Evolutionary conservation across 208 protist genomes (phyloP), one percentile per base, ranked within the genome.

Genomic region (Naegleria lovaniensis): DNA sequence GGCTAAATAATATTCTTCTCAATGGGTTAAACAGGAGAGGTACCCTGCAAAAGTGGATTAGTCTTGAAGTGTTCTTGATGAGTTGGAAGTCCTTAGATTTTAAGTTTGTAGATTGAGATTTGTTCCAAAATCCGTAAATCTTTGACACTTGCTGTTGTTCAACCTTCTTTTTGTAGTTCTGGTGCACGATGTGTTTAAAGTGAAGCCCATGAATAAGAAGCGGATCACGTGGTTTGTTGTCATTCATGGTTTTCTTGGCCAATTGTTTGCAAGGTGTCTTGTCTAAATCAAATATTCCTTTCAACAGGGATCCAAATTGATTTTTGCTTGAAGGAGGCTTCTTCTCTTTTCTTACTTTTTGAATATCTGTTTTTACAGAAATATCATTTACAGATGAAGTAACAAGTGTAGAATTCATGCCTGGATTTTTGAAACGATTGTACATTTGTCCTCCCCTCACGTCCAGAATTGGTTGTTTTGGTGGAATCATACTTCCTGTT

Each of bases 181-280:
- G 25, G 41, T 88, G 85, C 0, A 88, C 85, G 38, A 88, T 88
- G 22, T 58, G 19, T 29, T 88, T 88, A 22, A 88, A 88, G 11
- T 51, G 41, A 19, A 39, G 11, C 3, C 85, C 85, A 39, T 88
- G 85, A 58, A 58, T 40, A 7, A 88, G 55, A 0, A 88, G n/a
- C 1, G 40, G 85, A 88, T 88, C 85, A 13, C n/a, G 19, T 75
- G 19, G 19, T 33, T 79, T 29, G 11, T 15, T 29, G 11, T 67
- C 55, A 29, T 29, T 29, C 22, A 29, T 15, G 55, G 55, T 67
- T 79, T 33, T 29, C n/a, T 33, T 79, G 7, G 25, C n/a, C 0
- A 79, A 36, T 36, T 29, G n/a, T 79, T 33, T 79, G 29, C 29
- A 11, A 36, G 67, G 29, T 36, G 5, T 9, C 29, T 79, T 79